phyloP scores from a whole-genome alignment of 495 filamentous ascomycete species.

The Aspergillus asperescens region DNA sequence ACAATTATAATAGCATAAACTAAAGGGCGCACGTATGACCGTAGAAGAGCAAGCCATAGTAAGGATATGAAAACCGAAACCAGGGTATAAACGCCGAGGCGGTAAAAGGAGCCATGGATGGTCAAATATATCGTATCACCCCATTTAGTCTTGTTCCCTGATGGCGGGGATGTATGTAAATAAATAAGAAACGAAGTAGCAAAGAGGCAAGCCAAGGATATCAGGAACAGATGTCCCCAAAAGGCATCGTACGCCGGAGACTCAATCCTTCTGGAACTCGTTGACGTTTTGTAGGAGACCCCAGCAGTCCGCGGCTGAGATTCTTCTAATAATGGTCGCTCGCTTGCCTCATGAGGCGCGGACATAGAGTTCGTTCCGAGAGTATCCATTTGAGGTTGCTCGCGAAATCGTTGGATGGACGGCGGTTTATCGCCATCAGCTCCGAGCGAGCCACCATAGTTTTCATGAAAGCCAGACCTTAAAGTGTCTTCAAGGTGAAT shows the following conservation, averaged over 20 bases:
- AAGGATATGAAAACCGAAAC: conserved; percentile 84
- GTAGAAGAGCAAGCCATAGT: conserved; percentile 82
- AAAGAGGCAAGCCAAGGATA: conserved; percentile 74
- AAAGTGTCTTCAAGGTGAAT: conserved; percentile 73
- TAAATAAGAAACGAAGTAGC: conserved; percentile 83
- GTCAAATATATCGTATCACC: conserved; percentile 94
- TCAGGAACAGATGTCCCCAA: conserved; percentile 87
- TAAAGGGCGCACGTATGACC: conserved; percentile 75
- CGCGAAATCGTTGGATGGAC: conserved; percentile 78
- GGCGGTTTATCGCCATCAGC: conserved; percentile 65
- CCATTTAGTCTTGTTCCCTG: conserved; percentile 54
- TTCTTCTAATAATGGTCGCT: conserved; percentile 34
- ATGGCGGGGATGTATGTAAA: conserved; percentile 72
- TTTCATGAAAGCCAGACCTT: conserved; percentile 35
- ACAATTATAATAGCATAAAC: conserved; percentile 73
- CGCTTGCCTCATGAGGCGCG: conserved; percentile 44
- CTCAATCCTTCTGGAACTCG: conserved; percentile 49
- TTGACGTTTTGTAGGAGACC: conserved; percentile 33
- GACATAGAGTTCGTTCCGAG: conserved; percentile 34
- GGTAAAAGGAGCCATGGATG: conserved; percentile 77
- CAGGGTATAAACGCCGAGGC: conserved; percentile 83
- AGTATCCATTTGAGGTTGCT: conserved; percentile 28
- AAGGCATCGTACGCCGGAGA: conserved; percentile 74
- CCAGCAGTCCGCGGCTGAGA: conserved; percentile 41
- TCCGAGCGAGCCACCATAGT: conserved; percentile 57